phyloP scores from a whole-genome alignment of 805 yeast species.

The Zygoascus ofunaensis region DNA sequence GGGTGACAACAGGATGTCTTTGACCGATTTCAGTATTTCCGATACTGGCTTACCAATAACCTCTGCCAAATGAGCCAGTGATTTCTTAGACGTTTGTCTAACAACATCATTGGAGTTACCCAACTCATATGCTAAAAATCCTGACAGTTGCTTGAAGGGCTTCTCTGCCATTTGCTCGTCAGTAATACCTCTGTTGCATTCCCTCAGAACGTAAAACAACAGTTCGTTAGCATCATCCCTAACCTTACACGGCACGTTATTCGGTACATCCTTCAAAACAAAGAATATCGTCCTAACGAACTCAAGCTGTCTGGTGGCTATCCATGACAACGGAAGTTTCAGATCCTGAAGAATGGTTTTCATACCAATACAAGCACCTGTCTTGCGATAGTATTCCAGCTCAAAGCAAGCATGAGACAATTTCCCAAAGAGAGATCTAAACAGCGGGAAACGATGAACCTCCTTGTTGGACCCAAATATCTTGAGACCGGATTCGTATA shows the following conservation, averaged over 20 bases:
- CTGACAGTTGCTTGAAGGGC: slow-evolving; percentile 70
- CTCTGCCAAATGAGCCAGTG: slow-evolving; percentile 58
- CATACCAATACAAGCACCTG: slow-evolving; percentile 84
- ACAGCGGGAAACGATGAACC: slow-evolving; percentile 62
- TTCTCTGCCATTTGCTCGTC: slow-evolving; percentile 58
- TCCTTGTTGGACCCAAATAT: slow-evolving; percentile 61
- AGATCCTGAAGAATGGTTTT: slow-evolving; percentile 61
- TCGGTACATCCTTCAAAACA: slow-evolving; percentile 81
- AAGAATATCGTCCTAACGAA: slow-evolving; percentile 79
- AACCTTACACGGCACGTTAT: slow-evolving; percentile 77
- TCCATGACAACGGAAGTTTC: slow-evolving; percentile 61
- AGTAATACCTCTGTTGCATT: slow-evolving; percentile 55
- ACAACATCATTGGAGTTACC: slow-evolving; percentile 82
- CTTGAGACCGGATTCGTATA: slow-evolving; percentile 51
- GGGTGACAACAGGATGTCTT: slow-evolving; percentile 75
- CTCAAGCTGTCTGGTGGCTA: slow-evolving; percentile 71
- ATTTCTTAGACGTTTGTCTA: slow-evolving; percentile 68
- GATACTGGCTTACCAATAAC: slow-evolving; percentile 62
- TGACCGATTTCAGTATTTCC: slow-evolving; percentile 72
- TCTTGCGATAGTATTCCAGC: slow-evolving; percentile 73
- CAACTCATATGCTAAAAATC: slow-evolving; percentile 86
- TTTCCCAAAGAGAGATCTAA: slow-evolving; percentile 66
- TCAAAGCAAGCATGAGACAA: slow-evolving; percentile 89
- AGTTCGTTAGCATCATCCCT: slow-evolving; percentile 61
- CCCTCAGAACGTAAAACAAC: slow-evolving; percentile 51